Evolutionary conservation across 225 moss, liverwort and hornwort species (phyloP).

Genomic region (Pseudoscleropodium purum): DNA sequence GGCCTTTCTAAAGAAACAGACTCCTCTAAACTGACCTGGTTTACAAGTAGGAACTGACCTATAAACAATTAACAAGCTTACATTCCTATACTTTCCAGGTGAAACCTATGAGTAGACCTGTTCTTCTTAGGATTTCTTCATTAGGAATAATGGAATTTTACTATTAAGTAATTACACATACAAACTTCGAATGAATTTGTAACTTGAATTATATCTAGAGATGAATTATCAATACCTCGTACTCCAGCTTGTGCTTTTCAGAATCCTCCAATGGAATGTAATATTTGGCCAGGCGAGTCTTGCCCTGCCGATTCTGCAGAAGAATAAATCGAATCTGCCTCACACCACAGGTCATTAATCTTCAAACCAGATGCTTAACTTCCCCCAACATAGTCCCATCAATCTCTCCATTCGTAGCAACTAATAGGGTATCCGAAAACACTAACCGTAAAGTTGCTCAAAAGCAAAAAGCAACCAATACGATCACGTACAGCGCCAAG

Average conservation of each 20-base stretch:
- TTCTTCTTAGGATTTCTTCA: background rate
- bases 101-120: background rate
- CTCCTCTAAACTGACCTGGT: too few species aligned
- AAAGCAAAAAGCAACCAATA: background rate
- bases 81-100: too few species aligned
- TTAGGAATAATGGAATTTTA: background rate
- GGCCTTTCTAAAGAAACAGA: too few species aligned
- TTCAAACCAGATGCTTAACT: background rate
- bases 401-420: background rate
- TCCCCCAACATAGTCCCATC: background rate
- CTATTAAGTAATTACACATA: background rate
- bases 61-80: background rate
- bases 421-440: background rate
- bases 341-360: background rate
- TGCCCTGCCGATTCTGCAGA: conserved; percentile 82
- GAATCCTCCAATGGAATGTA: conserved; percentile 79
- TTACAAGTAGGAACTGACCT: background rate
- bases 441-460: background rate
- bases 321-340: conserved; percentile 86
- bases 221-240: conserved; percentile 33
- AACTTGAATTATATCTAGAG: background rate
- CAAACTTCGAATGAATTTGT: background rate
- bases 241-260: conserved; percentile 85
- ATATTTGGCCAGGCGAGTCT: conserved; percentile 78
- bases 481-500: background rate